Percentiles rank a stretch among this genome's conserved stretches.
These are phyloP conservation scores for Effrenium voratum DNA, from an alignment of 73 alveolate species.

Conservation along the genomic window DNA sequence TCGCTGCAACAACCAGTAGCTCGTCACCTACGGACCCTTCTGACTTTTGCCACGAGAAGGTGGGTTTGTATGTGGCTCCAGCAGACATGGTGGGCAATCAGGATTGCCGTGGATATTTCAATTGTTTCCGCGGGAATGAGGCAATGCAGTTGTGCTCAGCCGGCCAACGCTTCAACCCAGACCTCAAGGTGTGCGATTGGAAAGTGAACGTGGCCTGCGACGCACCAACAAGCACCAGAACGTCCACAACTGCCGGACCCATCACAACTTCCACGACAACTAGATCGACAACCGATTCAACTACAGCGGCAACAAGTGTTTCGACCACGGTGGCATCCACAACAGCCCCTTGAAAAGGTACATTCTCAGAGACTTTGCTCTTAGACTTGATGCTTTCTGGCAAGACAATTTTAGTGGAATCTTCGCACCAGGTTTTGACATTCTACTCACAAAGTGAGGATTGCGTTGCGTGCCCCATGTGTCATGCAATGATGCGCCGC, in stretches of 20 bases:
- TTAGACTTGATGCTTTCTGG: too few relatives aligned
- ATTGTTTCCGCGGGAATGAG: constrained; percentile 5
- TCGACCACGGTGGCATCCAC: neutral
- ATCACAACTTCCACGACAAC: neutral
- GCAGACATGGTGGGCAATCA: constrained; percentile 5
- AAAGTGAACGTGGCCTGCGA: neutral
- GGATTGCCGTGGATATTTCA: constrained; percentile 19
- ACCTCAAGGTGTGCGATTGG: constrained; percentile 24
- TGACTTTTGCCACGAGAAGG: constrained; percentile 9
- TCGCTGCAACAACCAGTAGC: neutral
- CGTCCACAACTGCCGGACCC: neutral
- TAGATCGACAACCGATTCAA: neutral
- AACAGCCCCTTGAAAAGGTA: too few relatives aligned
- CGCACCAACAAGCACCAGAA: neutral
- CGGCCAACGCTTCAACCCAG: constrained; percentile 14
- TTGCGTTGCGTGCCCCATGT: too few relatives aligned
- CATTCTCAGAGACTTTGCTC: too few relatives aligned
- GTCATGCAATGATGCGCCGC: too few relatives aligned
- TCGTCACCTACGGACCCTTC: neutral
- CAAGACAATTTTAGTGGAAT: too few relatives aligned
- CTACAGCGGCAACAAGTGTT: neutral
- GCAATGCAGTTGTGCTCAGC: neutral
- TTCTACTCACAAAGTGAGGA: too few relatives aligned
- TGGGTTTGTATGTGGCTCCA: constrained; percentile 8
- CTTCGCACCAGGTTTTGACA: too few relatives aligned